Base-by-base conservation (phyloP, 2,329 filamentous ascomycete species). In the Aspergillus floridensis region DNA sequence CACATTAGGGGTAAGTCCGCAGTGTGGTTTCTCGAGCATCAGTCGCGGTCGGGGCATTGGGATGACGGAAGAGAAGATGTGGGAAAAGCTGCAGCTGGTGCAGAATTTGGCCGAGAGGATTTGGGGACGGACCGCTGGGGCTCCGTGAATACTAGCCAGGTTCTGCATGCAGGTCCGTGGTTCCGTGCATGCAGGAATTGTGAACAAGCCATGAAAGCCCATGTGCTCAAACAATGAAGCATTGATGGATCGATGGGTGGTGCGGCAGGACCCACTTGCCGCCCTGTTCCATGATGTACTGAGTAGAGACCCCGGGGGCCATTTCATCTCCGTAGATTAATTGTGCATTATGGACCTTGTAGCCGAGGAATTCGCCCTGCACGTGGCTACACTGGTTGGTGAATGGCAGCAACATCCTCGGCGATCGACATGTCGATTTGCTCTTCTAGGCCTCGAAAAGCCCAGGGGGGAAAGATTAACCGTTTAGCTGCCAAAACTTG, bases 11-110 rank as follows among this genome's bases (percentile, higher is more conserved):
- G 80, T 89, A 12, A 87, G 84, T 68, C 87, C 87, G 0, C 87
- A 90, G 73, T 88, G 86, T 71, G 86, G 86, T 8, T 88, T 88
- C 73, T 88, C 87, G 22, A 89, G 86, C 35, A 81, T 66, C 49
- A 60, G 60, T 47, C 47, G 58, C 7, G 88, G 88, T 0, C 89
- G 90, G 70, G 81, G 84, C 14, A 75, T 49, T n/a, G 57, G 52
- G 35, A 59, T 91, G 56, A 82, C 79, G 7, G 78, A 84, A 60
- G 84, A 88, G 51, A 86, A 88, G 62, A 86, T 91, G 85, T 84
- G 83, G 78, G 84, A 82, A 72, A 91, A 91, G 78, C 74, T 91
- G 68, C 77, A 81, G 56, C 75, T 91, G 44, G 86, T 91, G n/a
- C 82, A 88, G 65, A 77, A 83, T 66, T 83, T 91, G 64, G 87